These are phyloP conservation scores for Fraxinus paxiana DNA, from an alignment of 305 asterid species.

Conservation along the genomic window DNA sequence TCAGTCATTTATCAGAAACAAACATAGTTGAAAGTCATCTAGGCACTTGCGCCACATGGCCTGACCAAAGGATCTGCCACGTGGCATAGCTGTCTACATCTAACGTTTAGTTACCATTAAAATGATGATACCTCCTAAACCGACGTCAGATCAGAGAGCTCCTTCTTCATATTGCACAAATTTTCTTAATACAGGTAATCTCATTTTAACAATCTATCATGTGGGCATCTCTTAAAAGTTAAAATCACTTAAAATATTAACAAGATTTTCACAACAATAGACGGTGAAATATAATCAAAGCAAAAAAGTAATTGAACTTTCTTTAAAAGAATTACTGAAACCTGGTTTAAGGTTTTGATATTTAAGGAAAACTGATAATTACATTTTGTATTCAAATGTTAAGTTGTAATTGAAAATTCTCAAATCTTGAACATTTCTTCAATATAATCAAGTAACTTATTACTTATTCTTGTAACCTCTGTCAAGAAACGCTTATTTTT, in stretches of 20 bases:
- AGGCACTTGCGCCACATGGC: constrained; percentile 34
- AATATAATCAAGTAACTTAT: constrained; percentile 5
- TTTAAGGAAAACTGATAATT: constrained; percentile 5
- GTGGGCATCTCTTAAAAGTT: constrained; percentile 1
- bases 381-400: constrained; percentile 1
- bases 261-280: background rate
- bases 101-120: constrained; percentile 22
- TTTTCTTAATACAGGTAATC: background rate
- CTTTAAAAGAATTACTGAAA: background rate
- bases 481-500: background rate
- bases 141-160: constrained; percentile 6
- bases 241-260: constrained; percentile 3
- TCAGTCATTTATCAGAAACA: constrained; percentile 32
- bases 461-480: constrained; percentile 9
- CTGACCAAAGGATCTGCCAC: constrained; percentile 26
- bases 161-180: background rate
- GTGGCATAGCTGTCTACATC: constrained; percentile 30
- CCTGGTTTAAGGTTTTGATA: background rate
- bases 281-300: background rate
- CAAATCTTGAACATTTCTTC: background rate
- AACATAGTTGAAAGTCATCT: constrained; percentile 26
- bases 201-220: constrained; percentile 1
- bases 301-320: background rate
- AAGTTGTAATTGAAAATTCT: constrained; percentile 26
- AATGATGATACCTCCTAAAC: background rate